Evolutionary conservation across 139 green algal genomes (phyloP), one percentile per base, ranked within the genome.

Genomic region (Pleodorina starrii): DNA sequence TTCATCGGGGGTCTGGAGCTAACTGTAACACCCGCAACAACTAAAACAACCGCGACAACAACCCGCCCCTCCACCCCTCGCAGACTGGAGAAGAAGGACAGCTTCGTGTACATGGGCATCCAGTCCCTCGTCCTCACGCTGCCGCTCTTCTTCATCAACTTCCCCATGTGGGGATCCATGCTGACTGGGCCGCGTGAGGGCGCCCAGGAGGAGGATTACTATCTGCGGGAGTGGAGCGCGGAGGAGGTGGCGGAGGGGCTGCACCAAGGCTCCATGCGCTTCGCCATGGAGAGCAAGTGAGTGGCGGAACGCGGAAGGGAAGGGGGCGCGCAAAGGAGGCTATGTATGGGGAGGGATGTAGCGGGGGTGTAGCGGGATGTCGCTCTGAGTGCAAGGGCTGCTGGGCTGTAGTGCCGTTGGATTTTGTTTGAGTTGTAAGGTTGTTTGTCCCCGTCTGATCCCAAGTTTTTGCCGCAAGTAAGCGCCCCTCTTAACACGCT

Each of bases 111-210:
- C 93, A 98, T 99, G 97, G 97, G 97, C 17, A 92, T 98, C 43
- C 94, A 97, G 90, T 96, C 98, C 59, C 93, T 98, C 23, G 91
- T 51, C 21, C 88, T 98, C 0, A 97, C 97, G 0, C 38, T 91
- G 19, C 66, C 96, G 35, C 82, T 98, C 14, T 46, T 92, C n/a
- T 51, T 94, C 32, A 93, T 99, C 87, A 96, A 97, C 90, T 99
- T 99, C 93, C 97, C 97, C 74, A 97, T 97, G 96, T 99, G 97
- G 97, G 97, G 97, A 51, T 94, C 94, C 89, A 97, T 98, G 94
- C 94, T 99, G 73, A 94, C 89, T 16, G 84, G 66, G 17, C 76
- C 94, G 38, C 96, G 94, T 83, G 86, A 91, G 71, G 92, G 90
- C 23, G 78, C 91, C 60, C 96, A 92, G 11, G 98, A 99, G 92